A percentile compares a stretch with the other conserved stretches of the same genome.
Conservation (phyloP, 2,329 filamentous ascomycete genomes). For the Parasarocladium wereldwijsianum region DNA sequence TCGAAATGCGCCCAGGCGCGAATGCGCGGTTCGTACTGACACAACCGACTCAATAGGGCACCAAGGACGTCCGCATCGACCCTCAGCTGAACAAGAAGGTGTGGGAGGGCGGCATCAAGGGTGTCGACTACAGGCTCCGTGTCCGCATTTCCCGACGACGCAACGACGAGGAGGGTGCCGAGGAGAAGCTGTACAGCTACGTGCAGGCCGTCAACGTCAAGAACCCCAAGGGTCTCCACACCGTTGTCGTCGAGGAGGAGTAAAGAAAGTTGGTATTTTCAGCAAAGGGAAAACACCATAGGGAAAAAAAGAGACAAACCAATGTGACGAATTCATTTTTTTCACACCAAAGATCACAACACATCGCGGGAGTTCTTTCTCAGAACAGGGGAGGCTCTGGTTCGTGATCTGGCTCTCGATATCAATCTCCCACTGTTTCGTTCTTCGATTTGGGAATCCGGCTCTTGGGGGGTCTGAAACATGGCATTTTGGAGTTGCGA, state of each 20-base stretch:
- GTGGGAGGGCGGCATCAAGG: conserved; percentile 98
- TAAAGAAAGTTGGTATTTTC: conserved; percentile 9
- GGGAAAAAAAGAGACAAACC: too few relatives aligned
- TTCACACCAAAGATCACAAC: too few relatives aligned
- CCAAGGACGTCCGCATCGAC: conserved; percentile 92
- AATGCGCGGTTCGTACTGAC: conserved; percentile 12
- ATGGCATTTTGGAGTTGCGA: conserved; percentile 32
- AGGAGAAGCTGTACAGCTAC: conserved; percentile 99
- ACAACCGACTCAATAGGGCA: conserved; percentile 55
- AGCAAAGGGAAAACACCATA: conserved; percentile 12
- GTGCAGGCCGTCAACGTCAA: conserved; percentile 99
- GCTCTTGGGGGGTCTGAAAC: conserved; percentile 23
- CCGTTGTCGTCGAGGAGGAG: conserved; percentile 70
- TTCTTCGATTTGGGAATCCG: too few relatives aligned
- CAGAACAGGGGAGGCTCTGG: too few relatives aligned
- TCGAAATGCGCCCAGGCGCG: too few relatives aligned
- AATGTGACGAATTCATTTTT: too few relatives aligned
- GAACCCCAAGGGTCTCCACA: conserved; percentile 95
- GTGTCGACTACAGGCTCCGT: conserved; percentile 91
- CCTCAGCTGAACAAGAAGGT: conserved; percentile 99
- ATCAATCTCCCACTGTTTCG: too few relatives aligned
- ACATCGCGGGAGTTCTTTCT: too few relatives aligned
- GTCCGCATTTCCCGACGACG: conserved; percentile 98
- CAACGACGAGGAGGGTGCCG: conserved; percentile 99
- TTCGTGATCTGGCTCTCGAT: too few relatives aligned